Base-by-base conservation (phyloP, 306 rosid genomes). In the Dicorynia guianensis region DNA sequence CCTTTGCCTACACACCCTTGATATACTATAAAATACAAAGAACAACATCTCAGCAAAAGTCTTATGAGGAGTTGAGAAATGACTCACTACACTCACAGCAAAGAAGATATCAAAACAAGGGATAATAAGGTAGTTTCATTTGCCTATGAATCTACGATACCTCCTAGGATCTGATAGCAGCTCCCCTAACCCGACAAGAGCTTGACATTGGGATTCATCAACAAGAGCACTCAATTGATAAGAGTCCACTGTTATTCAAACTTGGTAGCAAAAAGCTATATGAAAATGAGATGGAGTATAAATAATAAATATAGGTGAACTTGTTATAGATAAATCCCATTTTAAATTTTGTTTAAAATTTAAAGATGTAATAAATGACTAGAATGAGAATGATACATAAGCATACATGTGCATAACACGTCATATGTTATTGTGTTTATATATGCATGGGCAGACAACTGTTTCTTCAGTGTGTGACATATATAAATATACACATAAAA, bases 391-490 rank as follows among this genome's bases (percentile, higher is more conserved):
- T 7, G 67, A 61, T 65, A 19, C 62, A 5, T 18, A 49, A 60
- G 49, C 42, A 73, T 39, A 43, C 43, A 47, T 35, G 34, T 12
- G 11, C 50, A 72, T 43, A n/a, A 54, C 20, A 69, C n/a, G 71
- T 46, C 38, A 65, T 50, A 9, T 17, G 25, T 43, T 40, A 80
- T 20, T 63, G 9, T 34, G 20, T 38, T 59, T 64, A 42, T 34
- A 25, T 46, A 60, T 53, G 52, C 72, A 56, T 35, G 49, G 67
- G 63, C 53, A 53, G 58, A 74, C 46, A 69, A 74, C 17, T 33
- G 39, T 74, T 63, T 63, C 52, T 56, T 63, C 52, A 35, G 33
- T 33, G 47, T 60, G 34, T 25, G 52, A 15, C 60, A 44, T 56
- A 43, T 40, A 25, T 40, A 25, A 35, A 61, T 5, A 71, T 13